Evolutionary conservation across 441 rosid genomes (phyloP).

Genomic region (Eruca vesicaria): DNA sequence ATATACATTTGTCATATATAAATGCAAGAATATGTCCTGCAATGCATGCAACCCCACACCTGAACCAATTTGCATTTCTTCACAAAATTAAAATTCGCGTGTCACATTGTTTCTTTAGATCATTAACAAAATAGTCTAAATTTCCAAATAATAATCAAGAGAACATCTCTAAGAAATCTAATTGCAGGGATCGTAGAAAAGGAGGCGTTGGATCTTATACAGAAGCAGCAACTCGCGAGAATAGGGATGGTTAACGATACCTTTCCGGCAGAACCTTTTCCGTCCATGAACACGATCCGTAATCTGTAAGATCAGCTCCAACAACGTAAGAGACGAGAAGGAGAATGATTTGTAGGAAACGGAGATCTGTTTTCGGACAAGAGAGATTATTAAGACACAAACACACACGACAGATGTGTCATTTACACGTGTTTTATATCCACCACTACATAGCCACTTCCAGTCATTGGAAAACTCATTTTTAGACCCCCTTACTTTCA

Average conservation of each 20-base stretch:
- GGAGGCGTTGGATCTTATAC: background rate
- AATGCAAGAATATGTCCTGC: background rate
- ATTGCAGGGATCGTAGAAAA: slow-evolving; percentile 1
- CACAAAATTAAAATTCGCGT: background rate
- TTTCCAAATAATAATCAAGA: background rate
- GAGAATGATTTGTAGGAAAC: background rate
- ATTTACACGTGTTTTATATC: slow-evolving; percentile 14
- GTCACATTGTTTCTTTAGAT: background rate
- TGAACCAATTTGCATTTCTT: background rate
- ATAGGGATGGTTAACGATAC: slow-evolving; percentile 5
- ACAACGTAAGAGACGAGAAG: slow-evolving; percentile 5
- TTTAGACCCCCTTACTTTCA: background rate
- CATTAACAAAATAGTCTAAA: background rate
- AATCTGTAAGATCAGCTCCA: slow-evolving; percentile 2
- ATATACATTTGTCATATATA: background rate
- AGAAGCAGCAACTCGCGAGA: background rate
- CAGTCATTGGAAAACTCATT: background rate
- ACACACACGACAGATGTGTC: background rate
- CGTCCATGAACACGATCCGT: slow-evolving; percentile 27
- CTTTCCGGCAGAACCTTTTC: too few species aligned
- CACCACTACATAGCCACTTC: slow-evolving; percentile 20
- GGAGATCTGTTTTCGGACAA: slow-evolving; percentile 14
- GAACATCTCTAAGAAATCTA: background rate
- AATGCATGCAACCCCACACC: slow-evolving; percentile 5
- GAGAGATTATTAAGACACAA: slow-evolving; percentile 20